A percentile compares a stretch with the other conserved stretches of the same genome.
phyloP scores from a whole-genome alignment of 257 asterid species.

The Leonotis leonurus region DNA sequence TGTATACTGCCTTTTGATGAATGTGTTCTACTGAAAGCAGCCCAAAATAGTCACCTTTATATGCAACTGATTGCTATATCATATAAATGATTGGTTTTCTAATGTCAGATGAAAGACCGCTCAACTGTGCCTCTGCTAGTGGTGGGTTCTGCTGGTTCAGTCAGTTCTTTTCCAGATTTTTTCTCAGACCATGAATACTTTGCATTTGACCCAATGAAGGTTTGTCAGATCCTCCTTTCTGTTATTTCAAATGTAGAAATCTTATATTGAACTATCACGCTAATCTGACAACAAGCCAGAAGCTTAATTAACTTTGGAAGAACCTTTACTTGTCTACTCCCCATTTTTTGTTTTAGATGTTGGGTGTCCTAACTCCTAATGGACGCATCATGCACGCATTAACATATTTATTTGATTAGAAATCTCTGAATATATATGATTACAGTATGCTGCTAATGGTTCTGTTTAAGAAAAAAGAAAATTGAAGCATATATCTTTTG shows the following conservation, averaged over 20 bases:
- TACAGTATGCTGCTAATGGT: not conserved
- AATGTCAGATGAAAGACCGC: constrained; percentile 54
- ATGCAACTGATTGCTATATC: constrained; percentile 5
- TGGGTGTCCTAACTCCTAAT: not conserved
- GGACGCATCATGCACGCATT: not conserved
- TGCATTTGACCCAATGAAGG: constrained; percentile 80
- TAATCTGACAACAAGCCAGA: not conserved
- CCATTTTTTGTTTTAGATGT: not conserved
- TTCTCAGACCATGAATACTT: constrained; percentile 55
- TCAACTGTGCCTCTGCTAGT: constrained; percentile 61
- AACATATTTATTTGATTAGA: not conserved
- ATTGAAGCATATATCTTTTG: not conserved
- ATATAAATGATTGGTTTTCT: constrained; percentile 25
- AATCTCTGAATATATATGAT: not conserved
- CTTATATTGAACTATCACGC: not conserved
- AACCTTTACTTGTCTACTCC: not conserved
- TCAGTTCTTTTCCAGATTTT: constrained; percentile 45
- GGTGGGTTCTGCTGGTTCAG: constrained; percentile 46
- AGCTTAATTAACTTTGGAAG: not conserved
- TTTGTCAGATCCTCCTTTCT: constrained; percentile 20
- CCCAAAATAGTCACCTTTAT: constrained; percentile 1
- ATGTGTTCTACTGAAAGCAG: constrained; percentile 3
- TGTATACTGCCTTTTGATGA: not conserved
- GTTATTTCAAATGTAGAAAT: not conserved
- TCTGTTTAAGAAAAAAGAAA: not conserved